Conservation (phyloP, 306 rosid species). For the Crotalaria pallida region DNA sequence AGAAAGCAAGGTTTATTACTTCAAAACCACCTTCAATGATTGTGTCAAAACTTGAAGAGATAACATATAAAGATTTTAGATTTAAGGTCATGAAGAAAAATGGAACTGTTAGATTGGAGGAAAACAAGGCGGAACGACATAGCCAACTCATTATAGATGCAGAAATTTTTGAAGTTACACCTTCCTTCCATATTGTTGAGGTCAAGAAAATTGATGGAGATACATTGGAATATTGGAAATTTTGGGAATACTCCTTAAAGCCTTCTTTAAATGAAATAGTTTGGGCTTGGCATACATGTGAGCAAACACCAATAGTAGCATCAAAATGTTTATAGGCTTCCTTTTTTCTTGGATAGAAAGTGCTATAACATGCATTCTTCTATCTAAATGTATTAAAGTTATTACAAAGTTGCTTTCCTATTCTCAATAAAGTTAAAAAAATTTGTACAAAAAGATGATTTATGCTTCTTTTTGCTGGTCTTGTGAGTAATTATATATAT, state of each 20-base stretch:
- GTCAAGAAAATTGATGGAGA: constrained; percentile 63
- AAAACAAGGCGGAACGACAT: constrained; percentile 36
- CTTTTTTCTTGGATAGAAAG: constrained; percentile 11
- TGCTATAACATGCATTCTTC: not conserved
- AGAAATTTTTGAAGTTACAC: constrained; percentile 64
- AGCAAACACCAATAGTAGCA: constrained; percentile 15
- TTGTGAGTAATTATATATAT: not conserved
- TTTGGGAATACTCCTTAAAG: constrained; percentile 41
- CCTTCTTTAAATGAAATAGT: constrained; percentile 55
- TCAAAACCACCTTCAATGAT: constrained; percentile 35
- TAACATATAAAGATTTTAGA: constrained; percentile 41
- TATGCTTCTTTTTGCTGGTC: not conserved
- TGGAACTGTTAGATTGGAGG: constrained; percentile 52
- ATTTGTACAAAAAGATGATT: not conserved
- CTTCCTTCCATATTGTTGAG: constrained; percentile 58
- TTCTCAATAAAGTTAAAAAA: not conserved
- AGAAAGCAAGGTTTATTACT: constrained; percentile 32
- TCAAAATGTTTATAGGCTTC: not conserved
- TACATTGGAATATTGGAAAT: constrained; percentile 45
- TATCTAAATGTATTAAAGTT: not conserved
- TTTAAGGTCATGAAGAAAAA: constrained; percentile 44
- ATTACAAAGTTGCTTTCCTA: not conserved
- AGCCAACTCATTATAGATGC: constrained; percentile 57
- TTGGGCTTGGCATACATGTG: constrained; percentile 57
- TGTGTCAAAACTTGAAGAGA: constrained; percentile 55